Percentiles rank a stretch among this genome's conserved stretches.
phyloP scores from a whole-genome alignment of 352 stramenopile species.

The Pythium biforme region DNA sequence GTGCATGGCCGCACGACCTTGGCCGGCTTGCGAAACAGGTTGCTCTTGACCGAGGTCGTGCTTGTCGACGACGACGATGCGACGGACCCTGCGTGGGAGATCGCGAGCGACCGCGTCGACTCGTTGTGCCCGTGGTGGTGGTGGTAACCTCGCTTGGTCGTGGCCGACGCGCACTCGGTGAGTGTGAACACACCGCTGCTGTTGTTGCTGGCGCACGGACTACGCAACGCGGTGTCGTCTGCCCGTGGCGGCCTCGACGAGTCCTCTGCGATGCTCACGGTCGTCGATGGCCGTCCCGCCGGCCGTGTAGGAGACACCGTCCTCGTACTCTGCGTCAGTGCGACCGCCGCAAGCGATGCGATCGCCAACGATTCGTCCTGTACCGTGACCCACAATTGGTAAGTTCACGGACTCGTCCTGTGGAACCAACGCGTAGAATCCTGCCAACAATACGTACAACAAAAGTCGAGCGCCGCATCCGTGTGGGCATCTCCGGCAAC shows the following conservation, averaged over 20 bases:
- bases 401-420: too few relatives aligned
- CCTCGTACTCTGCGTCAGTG: too few relatives aligned
- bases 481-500: conserved; percentile 26
- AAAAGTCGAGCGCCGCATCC: conserved; percentile 38
- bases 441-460: conserved; percentile 15
- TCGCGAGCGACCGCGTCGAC: conserved; percentile 15
- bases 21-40: conserved; percentile 26
- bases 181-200: conserved; percentile 20
- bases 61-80: conserved; percentile 1
- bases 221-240: background rate
- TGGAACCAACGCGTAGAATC: too few relatives aligned
- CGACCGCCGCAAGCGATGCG: background rate
- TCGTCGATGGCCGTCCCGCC: conserved; percentile 11
- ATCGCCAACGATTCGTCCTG: conserved; percentile 12
- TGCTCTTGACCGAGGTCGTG: conserved; percentile 19
- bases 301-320: conserved; percentile 8
- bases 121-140: background rate
- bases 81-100: conserved; percentile 5
- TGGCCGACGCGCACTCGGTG: conserved; percentile 10
- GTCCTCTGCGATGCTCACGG: background rate
- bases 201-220: background rate
- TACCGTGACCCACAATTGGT: too few relatives aligned
- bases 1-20: conserved; percentile 24
- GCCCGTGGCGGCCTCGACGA: too few relatives aligned
- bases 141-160: background rate